Evolutionary conservation across 1,284 basidiomycete genomes (phyloP), one percentile per base, ranked within the genome.

Genomic region (Sanghuangporus weigelae): DNA sequence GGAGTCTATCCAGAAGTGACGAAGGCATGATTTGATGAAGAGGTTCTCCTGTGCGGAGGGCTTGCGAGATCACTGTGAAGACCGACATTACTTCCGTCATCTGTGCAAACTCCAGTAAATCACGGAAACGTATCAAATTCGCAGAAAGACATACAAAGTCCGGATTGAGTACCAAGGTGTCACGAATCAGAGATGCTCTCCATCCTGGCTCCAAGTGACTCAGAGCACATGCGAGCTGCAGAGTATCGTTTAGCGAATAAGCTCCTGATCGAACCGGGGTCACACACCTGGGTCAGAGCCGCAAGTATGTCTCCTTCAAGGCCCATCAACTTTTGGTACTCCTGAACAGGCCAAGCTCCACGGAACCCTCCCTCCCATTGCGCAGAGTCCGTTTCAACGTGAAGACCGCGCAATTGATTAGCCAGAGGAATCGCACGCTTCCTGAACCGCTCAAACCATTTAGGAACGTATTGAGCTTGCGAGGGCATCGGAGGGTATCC

Each of bases 351-450:
- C 83, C 82, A 85, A 51, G 72, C 73, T 4, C 83, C 83, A 6
- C 82, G 75, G 14, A 83, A 73, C 66, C 70, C 77, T 48, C 82
- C 78, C 70, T 81, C 77, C 78, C 81, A 79, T 68, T 75, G 75
- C 55, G 81, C 78, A 53, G 77, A 68, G 36, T 66, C 69, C 39
- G 79, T 78, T 68, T 75, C 69, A 65, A 71, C 62, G 59, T 73
- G 70, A 59, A 80, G 65, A 42, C 74, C 68, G 58, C 72, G 69
- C 46, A 82, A 63, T 70, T 79, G 75, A 66, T 77, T 68, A 7
- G 75, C 70, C 19, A 78, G 66, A 44, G 70, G 68, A 64, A 68
- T 64, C 26, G 67, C 60, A 26, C 66, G 62, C 56, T 59, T 56
- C 23, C 66, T 57, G 48, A 70, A 69, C 26, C 63, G 42, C 10